Conservation (phyloP, 176 grass and related monocot species). For the Ananas comosus region DNA sequence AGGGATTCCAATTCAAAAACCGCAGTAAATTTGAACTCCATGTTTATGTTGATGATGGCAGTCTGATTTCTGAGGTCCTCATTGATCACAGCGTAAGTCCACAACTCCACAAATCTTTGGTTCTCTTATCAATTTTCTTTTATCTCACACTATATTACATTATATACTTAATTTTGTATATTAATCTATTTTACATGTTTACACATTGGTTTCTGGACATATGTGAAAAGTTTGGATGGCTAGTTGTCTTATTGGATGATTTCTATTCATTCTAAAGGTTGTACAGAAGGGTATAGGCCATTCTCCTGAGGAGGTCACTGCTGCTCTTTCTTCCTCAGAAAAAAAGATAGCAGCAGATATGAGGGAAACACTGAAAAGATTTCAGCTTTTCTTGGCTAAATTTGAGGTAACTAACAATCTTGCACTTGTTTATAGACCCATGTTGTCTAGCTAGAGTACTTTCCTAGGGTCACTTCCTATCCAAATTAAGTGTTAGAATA, state of each 20-base stretch:
- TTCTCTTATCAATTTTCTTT: not conserved
- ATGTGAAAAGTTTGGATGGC: constrained; percentile 9
- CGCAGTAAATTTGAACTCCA: constrained; percentile 49
- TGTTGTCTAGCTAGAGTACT: not conserved
- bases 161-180: constrained; percentile 9
- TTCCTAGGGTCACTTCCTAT: not conserved
- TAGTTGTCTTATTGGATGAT: constrained; percentile 4
- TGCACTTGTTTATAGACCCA: not conserved
- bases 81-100: constrained; percentile 56
- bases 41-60: constrained; percentile 80
- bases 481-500: not conserved
- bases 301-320: constrained; percentile 46
- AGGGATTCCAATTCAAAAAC: constrained; percentile 40
- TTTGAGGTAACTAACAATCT: constrained; percentile 58
- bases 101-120: constrained; percentile 11
- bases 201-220: constrained; percentile 1
- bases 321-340: constrained; percentile 45
- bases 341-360: constrained; percentile 33
- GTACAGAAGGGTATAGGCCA: constrained; percentile 52
- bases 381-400: constrained; percentile 49
- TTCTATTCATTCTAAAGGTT: constrained; percentile 36
- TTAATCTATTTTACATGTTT: not conserved
- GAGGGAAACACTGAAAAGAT: constrained; percentile 42
- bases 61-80: constrained; percentile 66
- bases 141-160: constrained; percentile 8